Evolutionary conservation across 2,329 filamentous ascomycete species (phyloP).

Genomic region (Iodosphaeria phyllophila): DNA sequence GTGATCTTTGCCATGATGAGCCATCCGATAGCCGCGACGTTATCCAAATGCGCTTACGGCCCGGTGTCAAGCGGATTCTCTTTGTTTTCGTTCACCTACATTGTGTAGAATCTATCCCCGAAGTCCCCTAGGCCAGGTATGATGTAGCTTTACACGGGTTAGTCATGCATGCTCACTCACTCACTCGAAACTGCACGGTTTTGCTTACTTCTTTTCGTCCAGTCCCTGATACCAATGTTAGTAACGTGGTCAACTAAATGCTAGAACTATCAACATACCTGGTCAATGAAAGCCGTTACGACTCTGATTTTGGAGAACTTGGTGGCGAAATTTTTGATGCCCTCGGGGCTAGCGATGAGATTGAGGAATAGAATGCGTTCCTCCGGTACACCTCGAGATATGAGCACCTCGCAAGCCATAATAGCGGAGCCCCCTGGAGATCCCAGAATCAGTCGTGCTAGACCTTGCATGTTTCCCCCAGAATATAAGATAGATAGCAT

Average conservation of each 20-base stretch:
- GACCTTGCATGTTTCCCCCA: neutral
- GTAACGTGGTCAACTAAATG: slow-evolving; percentile 1
- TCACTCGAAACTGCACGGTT: slow-evolving; percentile 7
- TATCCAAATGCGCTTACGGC: too few relatives aligned
- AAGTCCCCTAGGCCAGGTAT: slow-evolving; percentile 89
- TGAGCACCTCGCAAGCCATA: slow-evolving; percentile 91
- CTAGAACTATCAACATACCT: slow-evolving; percentile 23
- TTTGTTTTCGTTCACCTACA: slow-evolving; percentile 41
- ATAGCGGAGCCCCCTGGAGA: slow-evolving; percentile 71
- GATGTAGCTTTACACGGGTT: slow-evolving; percentile 57
- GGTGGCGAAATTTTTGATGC: slow-evolving; percentile 72
- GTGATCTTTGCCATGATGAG: too few relatives aligned
- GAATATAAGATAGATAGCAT: too few relatives aligned
- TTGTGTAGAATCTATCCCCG: slow-evolving; percentile 87
- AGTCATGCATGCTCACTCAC: slow-evolving; percentile 13
- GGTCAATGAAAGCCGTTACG: slow-evolving; percentile 88
- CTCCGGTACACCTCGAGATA: slow-evolving; percentile 77
- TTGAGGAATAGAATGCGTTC: slow-evolving; percentile 93
- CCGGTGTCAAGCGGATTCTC: too few relatives aligned
- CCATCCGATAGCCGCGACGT: too few relatives aligned
- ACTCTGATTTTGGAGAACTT: slow-evolving; percentile 80
- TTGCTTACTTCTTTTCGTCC: slow-evolving; percentile 93
- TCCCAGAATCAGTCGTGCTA: slow-evolving; percentile 1
- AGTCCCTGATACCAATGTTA: slow-evolving; percentile 40
- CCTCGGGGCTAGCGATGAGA: slow-evolving; percentile 90